These are phyloP conservation scores for Acer campestre DNA, from an alignment of 345 rosid genomes.

Conservation along the genomic window DNA sequence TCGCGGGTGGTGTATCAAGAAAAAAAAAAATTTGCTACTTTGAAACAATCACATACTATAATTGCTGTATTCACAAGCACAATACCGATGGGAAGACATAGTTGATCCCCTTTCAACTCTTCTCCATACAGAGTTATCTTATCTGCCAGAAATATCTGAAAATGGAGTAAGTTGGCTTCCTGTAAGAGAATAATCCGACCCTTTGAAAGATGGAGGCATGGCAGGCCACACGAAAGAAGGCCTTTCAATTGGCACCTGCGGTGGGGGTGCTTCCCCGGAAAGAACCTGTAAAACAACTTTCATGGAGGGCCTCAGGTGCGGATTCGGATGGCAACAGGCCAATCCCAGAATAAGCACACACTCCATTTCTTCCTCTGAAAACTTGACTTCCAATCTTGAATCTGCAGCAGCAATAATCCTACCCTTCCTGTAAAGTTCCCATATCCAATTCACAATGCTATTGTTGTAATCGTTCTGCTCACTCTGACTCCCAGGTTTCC, in stretches of 20 bases:
- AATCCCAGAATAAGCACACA: conserved; percentile 59
- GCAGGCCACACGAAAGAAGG: conserved; percentile 81
- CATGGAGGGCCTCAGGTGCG: conserved; percentile 69
- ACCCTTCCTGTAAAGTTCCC: conserved; percentile 62
- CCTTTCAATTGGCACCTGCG: conserved; percentile 53
- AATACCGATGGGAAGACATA: too few relatives aligned
- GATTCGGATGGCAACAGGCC: conserved; percentile 83
- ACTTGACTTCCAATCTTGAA: conserved; percentile 41
- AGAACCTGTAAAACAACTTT: conserved; percentile 65
- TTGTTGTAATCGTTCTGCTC: conserved; percentile 42
- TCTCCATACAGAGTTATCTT: background rate
- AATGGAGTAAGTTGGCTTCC: conserved; percentile 38
- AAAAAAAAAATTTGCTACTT: too few relatives aligned
- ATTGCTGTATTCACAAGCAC: background rate
- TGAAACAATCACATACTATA: background rate
- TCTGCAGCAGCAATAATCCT: conserved; percentile 61
- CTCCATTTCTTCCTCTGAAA: conserved; percentile 41
- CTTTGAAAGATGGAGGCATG: conserved; percentile 56
- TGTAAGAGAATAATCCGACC: conserved; percentile 35
- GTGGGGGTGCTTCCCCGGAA: conserved; percentile 54
- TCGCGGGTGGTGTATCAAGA: too few relatives aligned
- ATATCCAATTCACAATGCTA: conserved; percentile 65
- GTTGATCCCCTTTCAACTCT: too few relatives aligned
- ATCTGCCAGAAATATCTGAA: conserved; percentile 48
- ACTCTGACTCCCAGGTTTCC: conserved; percentile 42